A percentile compares a stretch with the other conserved stretches of the same genome.
phyloP scores from a whole-genome alignment of 257 asterid species.

The Rubia yunnanensis region DNA sequence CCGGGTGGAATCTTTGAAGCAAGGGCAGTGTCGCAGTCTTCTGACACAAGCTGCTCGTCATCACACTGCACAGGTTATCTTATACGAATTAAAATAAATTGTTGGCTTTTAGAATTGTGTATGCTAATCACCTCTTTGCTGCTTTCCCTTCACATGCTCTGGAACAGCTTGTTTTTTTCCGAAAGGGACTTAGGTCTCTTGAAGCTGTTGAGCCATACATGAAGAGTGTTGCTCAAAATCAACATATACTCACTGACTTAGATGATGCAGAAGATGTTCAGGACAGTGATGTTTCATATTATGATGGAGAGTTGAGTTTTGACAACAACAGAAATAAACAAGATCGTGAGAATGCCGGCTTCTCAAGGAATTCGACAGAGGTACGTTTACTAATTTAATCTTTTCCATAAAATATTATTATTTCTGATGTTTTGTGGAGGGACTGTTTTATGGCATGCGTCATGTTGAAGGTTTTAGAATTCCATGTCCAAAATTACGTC shows the following conservation, averaged over 20 bases:
- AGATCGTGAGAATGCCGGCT: slow-evolving; percentile 40
- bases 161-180: slow-evolving; percentile 67
- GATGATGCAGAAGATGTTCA: slow-evolving; percentile 39
- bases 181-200: slow-evolving; percentile 78
- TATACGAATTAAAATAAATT: slow-evolving; percentile 7
- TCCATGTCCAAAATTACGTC: neutral
- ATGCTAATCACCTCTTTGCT: slow-evolving; percentile 10
- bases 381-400: slow-evolving; percentile 26
- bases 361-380: slow-evolving; percentile 59
- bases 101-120: neutral
- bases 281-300: slow-evolving; percentile 43
- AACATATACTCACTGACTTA: slow-evolving; percentile 61
- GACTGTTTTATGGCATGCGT: neutral
- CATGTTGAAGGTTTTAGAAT: neutral
- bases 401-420: neutral
- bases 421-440: neutral
- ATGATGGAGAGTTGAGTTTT: slow-evolving; percentile 67
- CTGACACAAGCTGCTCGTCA: slow-evolving; percentile 95
- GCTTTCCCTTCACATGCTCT: slow-evolving; percentile 9
- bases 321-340: slow-evolving; percentile 50
- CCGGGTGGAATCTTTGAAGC: slow-evolving; percentile 91
- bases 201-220: slow-evolving; percentile 77
- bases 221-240: slow-evolving; percentile 63
- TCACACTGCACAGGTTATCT: slow-evolving; percentile 83
- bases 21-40: slow-evolving; percentile 85